Conservation (phyloP, 2,329 filamentous ascomycete genomes). For the Endoconidiophora polonica region DNA sequence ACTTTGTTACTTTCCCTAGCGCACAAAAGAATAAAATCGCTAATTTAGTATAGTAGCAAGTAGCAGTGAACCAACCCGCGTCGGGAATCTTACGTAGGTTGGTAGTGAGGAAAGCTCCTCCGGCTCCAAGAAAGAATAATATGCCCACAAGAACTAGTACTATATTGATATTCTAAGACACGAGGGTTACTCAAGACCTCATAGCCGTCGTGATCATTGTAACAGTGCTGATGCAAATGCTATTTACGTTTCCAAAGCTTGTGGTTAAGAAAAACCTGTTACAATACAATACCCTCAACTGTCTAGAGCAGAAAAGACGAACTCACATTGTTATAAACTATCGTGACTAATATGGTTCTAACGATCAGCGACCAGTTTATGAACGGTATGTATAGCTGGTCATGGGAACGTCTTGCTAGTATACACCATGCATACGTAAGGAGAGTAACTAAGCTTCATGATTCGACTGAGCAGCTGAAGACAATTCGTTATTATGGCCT, state of each 20-base stretch:
- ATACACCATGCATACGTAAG: constrained; percentile 57
- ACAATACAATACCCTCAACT: neutral
- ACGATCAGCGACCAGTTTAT: constrained; percentile 66
- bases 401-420: constrained; percentile 52
- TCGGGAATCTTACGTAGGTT: constrained; percentile 56
- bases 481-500: constrained; percentile 61
- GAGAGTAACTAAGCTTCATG: constrained; percentile 56
- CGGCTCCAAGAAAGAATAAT: constrained; percentile 46
- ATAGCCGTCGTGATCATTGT: constrained; percentile 65
- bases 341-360: constrained; percentile 57
- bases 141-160: constrained; percentile 44
- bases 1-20: constrained; percentile 64
- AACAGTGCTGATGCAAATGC: constrained; percentile 65
- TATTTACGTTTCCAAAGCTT: constrained; percentile 56
- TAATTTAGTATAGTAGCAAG: constrained; percentile 43
- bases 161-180: constrained; percentile 51
- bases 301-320: constrained; percentile 18
- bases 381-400: constrained; percentile 60
- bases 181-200: constrained; percentile 52
- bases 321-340: constrained; percentile 48
- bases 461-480: constrained; percentile 56
- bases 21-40: constrained; percentile 49
- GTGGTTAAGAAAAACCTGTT: constrained; percentile 29
- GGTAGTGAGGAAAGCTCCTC: constrained; percentile 53
- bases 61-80: constrained; percentile 62